Evolutionary conservation across 306 rosid genomes (phyloP), one percentile per base, ranked within the genome.

Genomic region (Bauhinia variegata): DNA sequence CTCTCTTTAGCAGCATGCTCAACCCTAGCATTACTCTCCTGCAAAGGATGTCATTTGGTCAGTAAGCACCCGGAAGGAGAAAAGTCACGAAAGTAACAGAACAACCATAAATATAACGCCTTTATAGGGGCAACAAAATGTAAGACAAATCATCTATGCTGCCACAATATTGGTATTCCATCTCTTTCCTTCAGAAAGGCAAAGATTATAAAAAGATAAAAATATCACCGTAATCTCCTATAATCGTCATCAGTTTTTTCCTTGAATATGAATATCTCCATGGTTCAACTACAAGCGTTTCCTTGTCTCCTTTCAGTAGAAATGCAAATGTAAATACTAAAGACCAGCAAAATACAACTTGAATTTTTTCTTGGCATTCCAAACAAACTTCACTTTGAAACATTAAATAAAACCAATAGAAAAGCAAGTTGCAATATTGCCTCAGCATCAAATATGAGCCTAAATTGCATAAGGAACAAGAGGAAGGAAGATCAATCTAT

Each of bases 1-100:
- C 80, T 81, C 78, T 87, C 85, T 72, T 70, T 83, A 56, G 87
- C 82, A 79, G 75, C 77, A 67, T 72, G 79, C 60, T 85, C 92
- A 64, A 68, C 78, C 83, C 83, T 73, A 31, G 85, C 64, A 72
- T 83, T 71, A 72, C 76, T 85, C 84, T 86, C 97, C 99, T 95
- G 96, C 61, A 78, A 77, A 70, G 19, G 68, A 67, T 39, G 33
- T 54, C 59, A 66, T 7, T 39, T 23, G 60, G 55, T 68, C 30
- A 15, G 28, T 67, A 30, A 79, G 60, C 48, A 56, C 16, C 60
- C 47, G 54, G 11, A 65, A 55, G 60, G 55, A 23, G 37, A 65
- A 32, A 72, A 41, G n/a, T 33, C 44, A 67, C 65, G 23, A 44
- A 47, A 51, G 42, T 41, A 58, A 66, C 11, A 51, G 47, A 44